Base-by-base conservation (phyloP, 805 yeast genomes). In the Blastobotrys parvus region DNA sequence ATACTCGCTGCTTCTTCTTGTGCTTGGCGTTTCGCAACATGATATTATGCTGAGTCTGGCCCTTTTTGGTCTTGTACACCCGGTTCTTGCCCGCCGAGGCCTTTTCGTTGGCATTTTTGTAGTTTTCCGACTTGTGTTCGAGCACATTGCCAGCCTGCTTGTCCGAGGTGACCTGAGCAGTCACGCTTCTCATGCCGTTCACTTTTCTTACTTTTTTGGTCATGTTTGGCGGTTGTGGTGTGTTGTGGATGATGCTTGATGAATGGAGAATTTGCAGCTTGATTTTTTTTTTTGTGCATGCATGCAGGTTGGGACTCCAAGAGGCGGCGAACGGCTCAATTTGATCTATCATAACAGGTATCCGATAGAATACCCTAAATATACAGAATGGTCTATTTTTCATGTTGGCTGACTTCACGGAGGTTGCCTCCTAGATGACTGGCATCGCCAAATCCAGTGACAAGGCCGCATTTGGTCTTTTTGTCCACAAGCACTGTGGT, bases 361-460 rank as follows among this genome's bases (percentile, higher is more conserved):
- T 25, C 29, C 7, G 29, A 25, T 25, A 7, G 10, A 11, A 25
- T 25, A 7, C 29, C 7, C 29, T 25, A 8, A 25, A 11, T 25
- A 25, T 25, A 25, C 11, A 25, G 11, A 11, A 25, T 8, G 11
- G 11, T 25, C 29, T 25, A 25, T 11, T 25, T 25, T 11, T 25
- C 29, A 25, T 7, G 10, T 25, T 25, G 29, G 29, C 29, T 25
- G 29, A 25, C 29, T 25, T 7, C 11, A 8, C 29, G 7, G 11
- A 25, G 29, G 11, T 25, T 25, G 11, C 11, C 29, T 8, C 29
- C 29, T 25, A 25, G 11, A 25, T 84, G 94, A 36, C 63, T 64
- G 0, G 89, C 81, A 51, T 77, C 77, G 0, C 92, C 90, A 50
- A 82, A 77, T 19, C 58, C 56, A 46, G 67, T 66, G 15, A 81